Conservation (phyloP, 768 basidiomycete genomes). For the Mycena belliarum region DNA sequence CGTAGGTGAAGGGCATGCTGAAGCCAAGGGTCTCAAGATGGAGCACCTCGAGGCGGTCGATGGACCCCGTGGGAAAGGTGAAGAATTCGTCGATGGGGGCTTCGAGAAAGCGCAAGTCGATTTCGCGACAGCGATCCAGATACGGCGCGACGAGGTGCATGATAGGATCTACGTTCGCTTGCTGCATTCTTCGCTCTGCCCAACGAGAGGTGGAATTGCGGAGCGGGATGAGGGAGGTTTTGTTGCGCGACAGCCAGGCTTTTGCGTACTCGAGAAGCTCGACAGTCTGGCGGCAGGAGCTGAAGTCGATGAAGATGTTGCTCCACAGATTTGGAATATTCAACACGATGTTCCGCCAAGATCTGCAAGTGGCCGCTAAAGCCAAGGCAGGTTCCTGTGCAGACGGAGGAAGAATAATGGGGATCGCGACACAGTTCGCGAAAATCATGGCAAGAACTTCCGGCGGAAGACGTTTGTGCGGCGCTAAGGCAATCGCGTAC, state of each 20-base stretch:
- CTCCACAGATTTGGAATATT: slow-evolving; percentile 18
- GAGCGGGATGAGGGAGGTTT: slow-evolving; percentile 15
- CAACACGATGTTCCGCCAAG: slow-evolving; percentile 12
- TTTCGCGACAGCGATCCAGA: slow-evolving; percentile 17
- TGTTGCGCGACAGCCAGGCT: slow-evolving; percentile 19
- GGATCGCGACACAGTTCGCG: slow-evolving; percentile 11
- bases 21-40: slow-evolving; percentile 21
- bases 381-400: slow-evolving; percentile 10
- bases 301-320: slow-evolving; percentile 23
- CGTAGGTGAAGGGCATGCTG: slow-evolving; percentile 10
- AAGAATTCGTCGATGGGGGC: slow-evolving; percentile 23
- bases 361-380: slow-evolving; percentile 17
- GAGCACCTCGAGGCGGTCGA: slow-evolving; percentile 20
- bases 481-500: slow-evolving; percentile 17
- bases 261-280: slow-evolving; percentile 17
- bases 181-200: slow-evolving; percentile 5
- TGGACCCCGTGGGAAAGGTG: slow-evolving; percentile 14
- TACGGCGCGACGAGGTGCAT: slow-evolving; percentile 17
- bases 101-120: slow-evolving; percentile 22
- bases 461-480: slow-evolving; percentile 11
- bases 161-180: slow-evolving; percentile 12
- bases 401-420: slow-evolving; percentile 21
- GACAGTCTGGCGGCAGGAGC: slow-evolving; percentile 2
- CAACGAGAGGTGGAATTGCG: slow-evolving; percentile 20
- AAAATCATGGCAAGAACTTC: slow-evolving; percentile 19